Percentiles rank a stretch among this genome's conserved stretches.
Evolutionary conservation across 2,329 filamentous ascomycete genomes (phyloP).

Genomic region (Epicoccum nigrum): DNA sequence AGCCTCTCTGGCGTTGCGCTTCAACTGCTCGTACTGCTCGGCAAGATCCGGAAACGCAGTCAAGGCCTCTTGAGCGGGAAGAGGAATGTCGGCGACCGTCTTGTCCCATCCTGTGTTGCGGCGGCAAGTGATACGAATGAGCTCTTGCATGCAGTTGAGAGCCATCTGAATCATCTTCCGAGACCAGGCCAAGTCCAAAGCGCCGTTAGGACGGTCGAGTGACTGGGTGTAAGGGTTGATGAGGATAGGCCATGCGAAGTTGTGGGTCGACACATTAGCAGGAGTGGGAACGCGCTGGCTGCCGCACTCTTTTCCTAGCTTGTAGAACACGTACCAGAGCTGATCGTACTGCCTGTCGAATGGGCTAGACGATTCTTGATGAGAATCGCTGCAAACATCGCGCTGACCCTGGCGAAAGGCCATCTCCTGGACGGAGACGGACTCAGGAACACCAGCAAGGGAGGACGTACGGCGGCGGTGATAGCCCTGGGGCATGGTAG

Average conservation of each 20-base stretch:
- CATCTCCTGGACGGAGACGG: slow-evolving; percentile 30
- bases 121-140: slow-evolving; percentile 22
- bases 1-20: slow-evolving; percentile 28
- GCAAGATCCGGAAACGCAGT: slow-evolving; percentile 27
- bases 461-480: slow-evolving; percentile 5
- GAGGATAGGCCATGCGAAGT: slow-evolving; percentile 31
- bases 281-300: slow-evolving; percentile 10
- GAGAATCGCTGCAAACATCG: slow-evolving; percentile 12
- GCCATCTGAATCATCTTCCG: slow-evolving; percentile 22
- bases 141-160: slow-evolving; percentile 30
- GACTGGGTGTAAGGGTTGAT: slow-evolving; percentile 37
- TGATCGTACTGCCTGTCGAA: slow-evolving; percentile 24
- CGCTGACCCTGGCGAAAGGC: slow-evolving; percentile 34
- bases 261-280: slow-evolving; percentile 11
- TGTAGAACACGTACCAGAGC: slow-evolving; percentile 29
- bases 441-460: slow-evolving; percentile 26
- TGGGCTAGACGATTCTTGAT: slow-evolving; percentile 23
- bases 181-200: slow-evolving; percentile 24
- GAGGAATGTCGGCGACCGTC: slow-evolving; percentile 29
- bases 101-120: slow-evolving; percentile 28
- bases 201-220: slow-evolving; percentile 29
- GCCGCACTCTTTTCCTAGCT: slow-evolving; percentile 23
- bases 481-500: slow-evolving; percentile 3
- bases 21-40: slow-evolving; percentile 25
- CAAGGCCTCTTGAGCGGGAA: slow-evolving; percentile 24